A percentile compares a stretch with the other conserved stretches of the same genome.
These are phyloP conservation scores for Wallacemonas rigidus DNA, from an alignment of 208 protist species.

Conservation along the genomic window DNA sequence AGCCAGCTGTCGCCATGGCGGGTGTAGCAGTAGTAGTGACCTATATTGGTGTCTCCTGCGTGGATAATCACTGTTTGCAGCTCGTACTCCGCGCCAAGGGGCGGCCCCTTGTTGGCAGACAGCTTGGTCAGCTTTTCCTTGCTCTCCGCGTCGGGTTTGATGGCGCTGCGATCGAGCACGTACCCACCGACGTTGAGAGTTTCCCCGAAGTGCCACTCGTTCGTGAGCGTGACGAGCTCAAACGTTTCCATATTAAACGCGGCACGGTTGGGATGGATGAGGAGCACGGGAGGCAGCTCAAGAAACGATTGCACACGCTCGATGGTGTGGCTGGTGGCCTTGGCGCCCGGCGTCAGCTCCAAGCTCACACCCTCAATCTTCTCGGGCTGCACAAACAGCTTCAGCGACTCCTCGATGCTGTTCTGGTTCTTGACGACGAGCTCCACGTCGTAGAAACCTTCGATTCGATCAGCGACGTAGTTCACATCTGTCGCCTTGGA, in stretches of 20 bases:
- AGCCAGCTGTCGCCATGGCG: constrained; percentile 65
- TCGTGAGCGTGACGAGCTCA: constrained; percentile 78
- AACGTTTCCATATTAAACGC: constrained; percentile 82
- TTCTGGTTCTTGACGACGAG: constrained; percentile 82
- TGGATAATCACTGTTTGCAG: constrained; percentile 89
- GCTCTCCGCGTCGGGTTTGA: constrained; percentile 63
- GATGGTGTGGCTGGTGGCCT: constrained; percentile 57
- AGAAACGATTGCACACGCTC: constrained; percentile 76
- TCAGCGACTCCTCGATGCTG: constrained; percentile 78
- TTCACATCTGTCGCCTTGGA: constrained; percentile 69
- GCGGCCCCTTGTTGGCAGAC: neutral
- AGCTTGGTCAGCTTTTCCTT: constrained; percentile 35
- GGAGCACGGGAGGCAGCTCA: constrained; percentile 82
- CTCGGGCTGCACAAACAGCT: constrained; percentile 64
- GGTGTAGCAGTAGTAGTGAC: constrained; percentile 91
- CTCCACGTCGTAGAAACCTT: constrained; percentile 90
- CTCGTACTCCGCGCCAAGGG: constrained; percentile 48
- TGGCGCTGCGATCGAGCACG: constrained; percentile 33
- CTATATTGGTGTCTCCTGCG: constrained; percentile 65
- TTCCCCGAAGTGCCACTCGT: constrained; percentile 73
- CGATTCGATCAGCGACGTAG: constrained; percentile 67
- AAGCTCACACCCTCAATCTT: constrained; percentile 85
- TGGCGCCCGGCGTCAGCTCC: constrained; percentile 51
- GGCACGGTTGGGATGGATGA: constrained; percentile 90
- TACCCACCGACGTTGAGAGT: constrained; percentile 63